A percentile compares a stretch with the other conserved stretches of the same genome.
Conservation (phyloP, 106 monocot species). For the Acorus calamus region DNA sequence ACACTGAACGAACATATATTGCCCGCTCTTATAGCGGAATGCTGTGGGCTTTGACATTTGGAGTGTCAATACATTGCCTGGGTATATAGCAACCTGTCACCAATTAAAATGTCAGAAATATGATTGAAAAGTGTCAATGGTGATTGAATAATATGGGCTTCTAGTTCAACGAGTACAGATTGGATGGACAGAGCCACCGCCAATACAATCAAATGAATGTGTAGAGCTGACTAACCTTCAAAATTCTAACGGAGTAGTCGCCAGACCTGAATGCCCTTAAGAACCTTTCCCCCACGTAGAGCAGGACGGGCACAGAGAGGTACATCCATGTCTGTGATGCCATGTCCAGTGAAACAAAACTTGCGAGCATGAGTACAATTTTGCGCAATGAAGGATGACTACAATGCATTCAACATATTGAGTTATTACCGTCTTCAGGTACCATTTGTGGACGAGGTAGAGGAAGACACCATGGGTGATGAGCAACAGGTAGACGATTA, state of each 20-base stretch:
- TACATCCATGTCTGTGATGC: slow-evolving; percentile 87
- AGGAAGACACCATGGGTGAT: slow-evolving; percentile 61
- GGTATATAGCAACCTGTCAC: slow-evolving; percentile 82
- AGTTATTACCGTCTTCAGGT: slow-evolving; percentile 50
- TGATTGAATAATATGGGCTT: too few relatives aligned
- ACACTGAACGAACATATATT: slow-evolving; percentile 92
- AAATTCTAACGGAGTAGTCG: slow-evolving; percentile 50
- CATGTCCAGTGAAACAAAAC: too few relatives aligned
- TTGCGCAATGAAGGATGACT: too few relatives aligned
- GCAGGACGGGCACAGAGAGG: slow-evolving; percentile 52
- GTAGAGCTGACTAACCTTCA: slow-evolving; percentile 41
- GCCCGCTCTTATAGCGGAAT: slow-evolving; percentile 85
- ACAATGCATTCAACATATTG: neutral
- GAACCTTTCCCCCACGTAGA: slow-evolving; percentile 69
- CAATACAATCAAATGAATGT: too few relatives aligned
- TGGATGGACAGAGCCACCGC: too few relatives aligned
- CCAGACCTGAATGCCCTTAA: slow-evolving; percentile 76
- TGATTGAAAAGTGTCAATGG: too few relatives aligned
- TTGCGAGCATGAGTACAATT: too few relatives aligned
- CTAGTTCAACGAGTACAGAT: too few relatives aligned
- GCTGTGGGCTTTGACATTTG: slow-evolving; percentile 83
- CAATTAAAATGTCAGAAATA: neutral
- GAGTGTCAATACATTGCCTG: slow-evolving; percentile 76
- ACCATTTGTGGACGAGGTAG: slow-evolving; percentile 57
- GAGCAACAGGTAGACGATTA: slow-evolving; percentile 61